Percentiles rank a stretch among this genome's conserved stretches.
These are phyloP conservation scores for Guadua angustifolia DNA, from an alignment of 176 grass and related monocot genomes.

Conservation along the genomic window DNA sequence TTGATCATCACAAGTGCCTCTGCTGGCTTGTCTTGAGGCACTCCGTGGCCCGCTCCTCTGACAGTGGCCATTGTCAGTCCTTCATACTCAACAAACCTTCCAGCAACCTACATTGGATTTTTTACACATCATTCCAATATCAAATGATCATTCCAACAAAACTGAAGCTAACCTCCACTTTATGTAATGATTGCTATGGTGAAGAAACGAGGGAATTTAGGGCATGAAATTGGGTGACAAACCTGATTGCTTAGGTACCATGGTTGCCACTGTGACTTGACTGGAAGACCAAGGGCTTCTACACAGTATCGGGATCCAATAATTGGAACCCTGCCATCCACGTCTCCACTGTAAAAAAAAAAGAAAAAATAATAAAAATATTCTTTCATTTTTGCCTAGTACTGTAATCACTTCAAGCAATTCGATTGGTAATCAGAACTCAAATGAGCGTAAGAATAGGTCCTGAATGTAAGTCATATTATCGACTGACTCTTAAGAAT, in stretches of 20 bases:
- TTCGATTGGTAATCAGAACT: not conserved
- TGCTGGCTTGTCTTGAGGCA: constrained; percentile 82
- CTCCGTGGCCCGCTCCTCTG: constrained; percentile 85
- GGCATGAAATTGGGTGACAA: not conserved
- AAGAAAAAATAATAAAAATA: not conserved
- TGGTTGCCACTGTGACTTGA: constrained; percentile 69
- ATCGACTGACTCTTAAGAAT: not conserved
- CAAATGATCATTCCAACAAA: not conserved
- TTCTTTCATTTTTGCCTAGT: not conserved
- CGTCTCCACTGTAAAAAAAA: constrained; percentile 61
- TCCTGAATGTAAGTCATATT: not conserved
- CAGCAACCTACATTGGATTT: constrained; percentile 67
- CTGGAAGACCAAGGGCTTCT: constrained; percentile 68
- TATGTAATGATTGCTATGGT: not conserved
- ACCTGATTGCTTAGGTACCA: constrained; percentile 86
- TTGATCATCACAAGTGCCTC: constrained; percentile 74
- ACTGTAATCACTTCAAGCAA: not conserved
- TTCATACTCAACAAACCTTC: constrained; percentile 80
- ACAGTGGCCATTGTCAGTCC: constrained; percentile 82
- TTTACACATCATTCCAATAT: not conserved
- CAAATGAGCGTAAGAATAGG: not conserved
- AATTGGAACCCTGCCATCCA: constrained; percentile 80
- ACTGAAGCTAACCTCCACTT: not conserved
- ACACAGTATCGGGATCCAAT: constrained; percentile 84
- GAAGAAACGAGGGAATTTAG: not conserved